These are phyloP conservation scores for Cladosporium velox DNA, from an alignment of 2,329 filamentous ascomycete species.

Conservation along the genomic window DNA sequence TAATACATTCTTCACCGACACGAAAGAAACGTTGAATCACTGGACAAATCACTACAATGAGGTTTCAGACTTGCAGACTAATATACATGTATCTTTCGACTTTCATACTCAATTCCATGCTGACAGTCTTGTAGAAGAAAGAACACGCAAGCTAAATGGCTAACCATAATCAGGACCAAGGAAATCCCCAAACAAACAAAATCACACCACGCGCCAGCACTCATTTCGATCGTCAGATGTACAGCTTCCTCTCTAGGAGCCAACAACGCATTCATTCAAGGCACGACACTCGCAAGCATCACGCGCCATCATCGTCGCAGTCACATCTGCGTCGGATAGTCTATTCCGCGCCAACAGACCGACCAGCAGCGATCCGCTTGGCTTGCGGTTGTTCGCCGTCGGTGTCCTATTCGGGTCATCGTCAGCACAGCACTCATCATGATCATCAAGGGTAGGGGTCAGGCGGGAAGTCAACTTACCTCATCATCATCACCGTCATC, in stretches of 20 bases:
- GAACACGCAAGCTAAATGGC: neutral
- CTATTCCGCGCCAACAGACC: neutral
- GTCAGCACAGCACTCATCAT: constrained; percentile 6
- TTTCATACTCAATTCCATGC: neutral
- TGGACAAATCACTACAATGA: neutral
- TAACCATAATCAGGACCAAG: neutral
- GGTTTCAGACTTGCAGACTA: neutral
- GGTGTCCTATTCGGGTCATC: constrained; percentile 6
- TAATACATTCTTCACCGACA: neutral
- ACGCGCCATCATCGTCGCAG: neutral
- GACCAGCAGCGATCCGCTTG: constrained; percentile 5
- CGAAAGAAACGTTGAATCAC: neutral
- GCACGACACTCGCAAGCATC: neutral
- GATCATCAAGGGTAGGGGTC: neutral
- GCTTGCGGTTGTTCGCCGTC: neutral
- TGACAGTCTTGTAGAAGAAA: neutral
- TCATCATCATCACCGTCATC: constrained; percentile 31
- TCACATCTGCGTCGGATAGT: neutral
- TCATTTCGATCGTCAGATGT: neutral
- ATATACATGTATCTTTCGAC: neutral
- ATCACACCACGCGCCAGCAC: neutral
- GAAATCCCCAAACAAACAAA: neutral
- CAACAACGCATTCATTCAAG: neutral
- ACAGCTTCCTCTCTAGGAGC: neutral
- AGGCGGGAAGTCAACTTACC: neutral